phyloP scores from a whole-genome alignment of 139 green algal species.

The Coelastrella sp. region DNA sequence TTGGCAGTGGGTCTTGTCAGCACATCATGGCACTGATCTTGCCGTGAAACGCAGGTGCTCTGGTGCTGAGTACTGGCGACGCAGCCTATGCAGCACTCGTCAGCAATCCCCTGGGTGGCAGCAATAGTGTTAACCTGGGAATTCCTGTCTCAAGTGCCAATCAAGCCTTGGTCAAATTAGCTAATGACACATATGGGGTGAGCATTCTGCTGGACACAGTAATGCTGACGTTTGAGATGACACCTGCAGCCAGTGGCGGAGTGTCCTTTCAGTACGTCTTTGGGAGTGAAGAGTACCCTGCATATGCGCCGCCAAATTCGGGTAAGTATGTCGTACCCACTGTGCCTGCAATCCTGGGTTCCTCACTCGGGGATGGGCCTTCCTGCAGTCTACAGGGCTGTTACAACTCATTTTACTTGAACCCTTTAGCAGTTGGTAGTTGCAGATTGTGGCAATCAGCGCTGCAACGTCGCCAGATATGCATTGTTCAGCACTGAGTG shows the following conservation, averaged over 20 bases:
- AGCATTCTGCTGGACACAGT: background rate
- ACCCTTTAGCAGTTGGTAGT: background rate
- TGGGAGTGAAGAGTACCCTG: slow-evolving; percentile 18
- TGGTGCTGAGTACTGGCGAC: background rate
- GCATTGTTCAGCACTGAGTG: too few species aligned
- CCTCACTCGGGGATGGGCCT: background rate
- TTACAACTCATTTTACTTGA: background rate
- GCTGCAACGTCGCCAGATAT: background rate
- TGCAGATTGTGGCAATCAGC: background rate
- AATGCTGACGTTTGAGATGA: slow-evolving; percentile 4
- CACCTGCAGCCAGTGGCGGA: background rate
- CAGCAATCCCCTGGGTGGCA: background rate
- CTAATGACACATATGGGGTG: background rate
- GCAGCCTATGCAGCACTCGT: background rate
- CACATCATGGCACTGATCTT: background rate
- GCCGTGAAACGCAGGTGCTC: background rate
- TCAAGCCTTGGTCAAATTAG: background rate
- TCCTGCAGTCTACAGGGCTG: background rate
- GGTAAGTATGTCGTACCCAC: background rate
- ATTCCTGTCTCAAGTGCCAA: background rate
- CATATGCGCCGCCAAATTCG: background rate
- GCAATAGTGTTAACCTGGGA: background rate
- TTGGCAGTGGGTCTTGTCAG: background rate
- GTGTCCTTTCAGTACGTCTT: slow-evolving; percentile 37
- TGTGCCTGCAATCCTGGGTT: background rate